A percentile compares a stretch with the other conserved stretches of the same genome.
Evolutionary conservation across 2,329 filamentous ascomycete genomes (phyloP).

Genomic region (Pyrenophora tritici-repentis): DNA sequence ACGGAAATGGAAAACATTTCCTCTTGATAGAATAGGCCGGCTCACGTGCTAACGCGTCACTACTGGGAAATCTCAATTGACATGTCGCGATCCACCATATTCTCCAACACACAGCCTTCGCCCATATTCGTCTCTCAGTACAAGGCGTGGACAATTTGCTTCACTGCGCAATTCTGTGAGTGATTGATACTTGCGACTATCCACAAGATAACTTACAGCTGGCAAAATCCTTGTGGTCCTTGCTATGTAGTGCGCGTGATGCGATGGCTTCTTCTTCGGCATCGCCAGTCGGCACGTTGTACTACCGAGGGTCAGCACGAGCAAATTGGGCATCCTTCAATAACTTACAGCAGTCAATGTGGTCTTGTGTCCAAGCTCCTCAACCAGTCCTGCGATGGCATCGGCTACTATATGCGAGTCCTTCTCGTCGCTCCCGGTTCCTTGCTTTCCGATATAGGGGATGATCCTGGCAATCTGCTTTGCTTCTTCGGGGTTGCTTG

Average conservation of each 20-base stretch:
- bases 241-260: constrained; percentile 41
- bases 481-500: constrained; percentile 53
- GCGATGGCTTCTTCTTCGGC: constrained; percentile 46
- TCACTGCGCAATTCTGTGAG: constrained; percentile 31
- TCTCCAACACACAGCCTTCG: too few relatives aligned
- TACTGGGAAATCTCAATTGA: not conserved
- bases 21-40: constrained; percentile 1
- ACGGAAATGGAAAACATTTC: constrained; percentile 28
- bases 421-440: constrained; percentile 50
- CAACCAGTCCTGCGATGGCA: constrained; percentile 53
- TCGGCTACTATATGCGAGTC: constrained; percentile 54
- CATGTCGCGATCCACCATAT: too few relatives aligned
- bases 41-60: constrained; percentile 12
- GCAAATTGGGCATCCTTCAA: not conserved
- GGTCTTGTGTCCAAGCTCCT: constrained; percentile 49
- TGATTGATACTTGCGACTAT: too few relatives aligned
- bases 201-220: constrained; percentile 30
- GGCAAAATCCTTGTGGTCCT: constrained; percentile 45
- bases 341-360: constrained; percentile 41
- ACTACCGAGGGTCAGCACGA: constrained; percentile 32
- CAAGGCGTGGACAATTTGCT: constrained; percentile 39
- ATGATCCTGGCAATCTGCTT: constrained; percentile 54
- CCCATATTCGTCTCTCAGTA: constrained; percentile 20
- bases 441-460: constrained; percentile 51
- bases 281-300: constrained; percentile 43